Percentiles rank a stretch among this genome's conserved stretches.
phyloP scores from a whole-genome alignment of 176 grass and related monocot genomes.

The Dactylis glomerata region DNA sequence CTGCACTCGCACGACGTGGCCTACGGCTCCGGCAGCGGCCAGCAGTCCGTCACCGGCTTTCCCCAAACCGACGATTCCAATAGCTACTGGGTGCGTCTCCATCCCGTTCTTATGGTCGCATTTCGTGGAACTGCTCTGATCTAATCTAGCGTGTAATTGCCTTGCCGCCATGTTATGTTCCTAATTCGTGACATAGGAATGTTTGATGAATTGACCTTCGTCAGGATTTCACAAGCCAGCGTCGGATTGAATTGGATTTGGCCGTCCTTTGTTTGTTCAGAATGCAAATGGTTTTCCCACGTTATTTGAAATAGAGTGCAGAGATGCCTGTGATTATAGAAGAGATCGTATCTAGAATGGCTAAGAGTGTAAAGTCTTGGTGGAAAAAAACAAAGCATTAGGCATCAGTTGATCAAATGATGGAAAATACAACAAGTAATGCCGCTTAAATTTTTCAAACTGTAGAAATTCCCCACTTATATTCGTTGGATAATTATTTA shows the following conservation, averaged over 20 bases:
- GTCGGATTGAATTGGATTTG: neutral
- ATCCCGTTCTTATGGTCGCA: neutral
- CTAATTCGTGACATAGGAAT: neutral
- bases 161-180: neutral
- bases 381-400: neutral
- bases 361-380: neutral
- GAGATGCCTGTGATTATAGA: neutral
- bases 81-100: conserved; percentile 69
- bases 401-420: neutral
- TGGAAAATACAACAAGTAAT: neutral
- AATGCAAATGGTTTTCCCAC: neutral
- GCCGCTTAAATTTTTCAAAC: neutral
- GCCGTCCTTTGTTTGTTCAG: neutral
- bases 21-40: conserved; percentile 77
- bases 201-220: neutral
- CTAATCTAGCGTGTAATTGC: neutral
- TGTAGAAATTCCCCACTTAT: neutral
- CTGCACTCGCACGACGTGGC: conserved; percentile 83
- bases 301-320: neutral
- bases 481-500: neutral
- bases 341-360: neutral
- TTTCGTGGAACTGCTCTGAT: neutral
- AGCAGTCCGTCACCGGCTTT: conserved; percentile 76
- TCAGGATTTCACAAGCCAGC: neutral
- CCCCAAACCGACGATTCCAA: conserved; percentile 68